phyloP scores from a whole-genome alignment of 2,329 filamentous ascomycete species.

The Phialophora verrucosa region DNA sequence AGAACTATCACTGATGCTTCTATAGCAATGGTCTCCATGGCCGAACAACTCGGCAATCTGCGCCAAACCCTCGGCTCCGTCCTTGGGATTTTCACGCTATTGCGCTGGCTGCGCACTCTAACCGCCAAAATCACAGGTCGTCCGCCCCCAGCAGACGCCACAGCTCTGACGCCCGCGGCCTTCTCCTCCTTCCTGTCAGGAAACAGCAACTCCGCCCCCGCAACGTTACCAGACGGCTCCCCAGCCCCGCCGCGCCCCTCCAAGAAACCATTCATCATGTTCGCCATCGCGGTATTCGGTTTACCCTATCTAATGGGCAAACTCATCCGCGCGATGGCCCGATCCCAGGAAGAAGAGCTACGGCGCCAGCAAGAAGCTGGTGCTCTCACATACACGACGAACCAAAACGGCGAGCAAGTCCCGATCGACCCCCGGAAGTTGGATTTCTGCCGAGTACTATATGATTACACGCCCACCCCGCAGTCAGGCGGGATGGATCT shows the following conservation, averaged over 20 bases:
- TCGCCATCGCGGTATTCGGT: constrained; percentile 90
- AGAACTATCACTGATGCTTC: constrained; percentile 29
- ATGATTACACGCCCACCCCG: constrained; percentile 87
- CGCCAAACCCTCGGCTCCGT: constrained; percentile 92
- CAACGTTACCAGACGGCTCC: constrained; percentile 67
- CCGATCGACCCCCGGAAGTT: constrained; percentile 85
- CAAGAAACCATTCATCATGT: constrained; percentile 95
- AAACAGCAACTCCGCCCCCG: constrained; percentile 46
- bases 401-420: constrained; percentile 46
- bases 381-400: constrained; percentile 53
- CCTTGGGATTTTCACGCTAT: constrained; percentile 90
- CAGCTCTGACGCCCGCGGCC: constrained; percentile 82
- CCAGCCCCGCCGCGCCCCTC: constrained; percentile 74
- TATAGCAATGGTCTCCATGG: constrained; percentile 94
- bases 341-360: constrained; percentile 79
- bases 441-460: constrained; percentile 93
- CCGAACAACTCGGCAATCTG: constrained; percentile 93
- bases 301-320: constrained; percentile 97
- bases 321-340: constrained; percentile 82
- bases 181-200: constrained; percentile 89
- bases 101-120: constrained; percentile 91
- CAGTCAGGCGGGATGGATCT: constrained; percentile 76
- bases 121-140: constrained; percentile 92
- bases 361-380: constrained; percentile 56
- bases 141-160: constrained; percentile 85